Percentiles rank a stretch among this genome's conserved stretches.
Conservation (phyloP, 371 early-diverging fungal genomes). For the Entomophthora muscae region DNA sequence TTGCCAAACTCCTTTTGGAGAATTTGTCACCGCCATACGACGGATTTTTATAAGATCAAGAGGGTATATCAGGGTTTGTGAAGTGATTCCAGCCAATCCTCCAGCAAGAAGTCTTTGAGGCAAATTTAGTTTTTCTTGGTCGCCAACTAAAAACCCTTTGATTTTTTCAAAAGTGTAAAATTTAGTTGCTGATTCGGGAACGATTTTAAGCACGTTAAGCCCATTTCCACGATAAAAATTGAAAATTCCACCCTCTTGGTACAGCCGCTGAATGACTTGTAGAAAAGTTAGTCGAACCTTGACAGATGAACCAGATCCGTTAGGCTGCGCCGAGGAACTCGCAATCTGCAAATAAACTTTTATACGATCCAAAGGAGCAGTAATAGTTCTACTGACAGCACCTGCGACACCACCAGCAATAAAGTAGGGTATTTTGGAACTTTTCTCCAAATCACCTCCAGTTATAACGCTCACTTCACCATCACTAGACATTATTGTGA, state of each 20-base stretch:
- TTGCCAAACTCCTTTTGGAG: background rate
- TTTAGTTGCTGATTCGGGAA: conserved; percentile 61
- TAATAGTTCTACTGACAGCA: conserved; percentile 50
- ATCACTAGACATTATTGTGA: conserved; percentile 34
- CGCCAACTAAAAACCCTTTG: conserved; percentile 31
- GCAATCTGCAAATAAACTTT: conserved; percentile 52
- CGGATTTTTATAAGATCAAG: conserved; percentile 62
- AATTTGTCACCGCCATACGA: conserved; percentile 38
- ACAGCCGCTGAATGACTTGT: conserved; percentile 27
- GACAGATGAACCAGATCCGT: conserved; percentile 13
- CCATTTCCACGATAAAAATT: conserved; percentile 71
- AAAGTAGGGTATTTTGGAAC: conserved; percentile 22
- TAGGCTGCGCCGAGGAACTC: conserved; percentile 14
- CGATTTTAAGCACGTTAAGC: conserved; percentile 59
- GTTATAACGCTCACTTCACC: conserved; percentile 37
- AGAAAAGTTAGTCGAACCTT: conserved; percentile 15
- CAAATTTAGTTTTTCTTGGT: conserved; percentile 13
- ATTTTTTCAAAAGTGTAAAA: conserved; percentile 52
- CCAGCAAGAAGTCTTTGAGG: conserved; percentile 46
- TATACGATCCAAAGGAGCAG: conserved; percentile 62
- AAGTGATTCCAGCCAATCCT: conserved; percentile 57
- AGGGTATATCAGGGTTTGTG: conserved; percentile 63
- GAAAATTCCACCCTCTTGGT: conserved; percentile 41
- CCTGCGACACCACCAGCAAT: conserved; percentile 59
- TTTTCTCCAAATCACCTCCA: conserved; percentile 20